A percentile compares a stretch with the other conserved stretches of the same genome.
Conservation (phyloP, 2,329 filamentous ascomycete genomes). For the Aspergillus sclerotialis region DNA sequence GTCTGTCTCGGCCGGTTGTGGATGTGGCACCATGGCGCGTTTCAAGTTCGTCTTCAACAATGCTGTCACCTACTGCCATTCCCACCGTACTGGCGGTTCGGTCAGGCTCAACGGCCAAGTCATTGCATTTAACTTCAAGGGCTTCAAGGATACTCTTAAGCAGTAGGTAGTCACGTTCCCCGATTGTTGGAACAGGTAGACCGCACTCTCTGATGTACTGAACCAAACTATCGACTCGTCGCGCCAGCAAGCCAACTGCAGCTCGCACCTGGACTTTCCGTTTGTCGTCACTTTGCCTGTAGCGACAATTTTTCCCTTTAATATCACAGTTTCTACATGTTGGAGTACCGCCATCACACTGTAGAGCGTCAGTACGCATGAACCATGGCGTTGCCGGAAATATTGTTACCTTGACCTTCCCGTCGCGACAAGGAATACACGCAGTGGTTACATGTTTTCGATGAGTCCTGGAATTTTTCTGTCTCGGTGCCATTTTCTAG, state of each 20-base stretch:
- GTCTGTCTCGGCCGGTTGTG: neutral
- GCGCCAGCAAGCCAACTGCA: neutral
- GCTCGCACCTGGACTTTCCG: neutral
- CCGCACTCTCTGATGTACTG: neutral
- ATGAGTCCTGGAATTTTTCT: neutral
- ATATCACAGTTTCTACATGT: neutral
- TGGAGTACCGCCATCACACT: neutral
- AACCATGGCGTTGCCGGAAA: too few relatives aligned
- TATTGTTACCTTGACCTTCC: too few relatives aligned
- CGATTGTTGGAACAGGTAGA: neutral
- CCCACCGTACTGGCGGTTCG: neutral
- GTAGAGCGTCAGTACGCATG: too few relatives aligned
- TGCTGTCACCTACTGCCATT: too few relatives aligned
- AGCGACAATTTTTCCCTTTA: neutral
- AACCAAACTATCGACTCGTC: neutral
- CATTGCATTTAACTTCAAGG: neutral
- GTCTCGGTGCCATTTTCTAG: neutral
- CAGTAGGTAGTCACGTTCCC: neutral
- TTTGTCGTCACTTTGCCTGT: neutral
- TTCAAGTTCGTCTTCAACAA: too few relatives aligned
- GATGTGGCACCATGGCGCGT: neutral
- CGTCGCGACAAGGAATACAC: neutral
- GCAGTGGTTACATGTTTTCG: neutral
- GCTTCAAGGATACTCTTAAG: neutral
- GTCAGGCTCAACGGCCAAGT: neutral